These are phyloP conservation scores for Coprinopsis cinerea DNA, from an alignment of 768 basidiomycete species.

Conservation along the genomic window DNA sequence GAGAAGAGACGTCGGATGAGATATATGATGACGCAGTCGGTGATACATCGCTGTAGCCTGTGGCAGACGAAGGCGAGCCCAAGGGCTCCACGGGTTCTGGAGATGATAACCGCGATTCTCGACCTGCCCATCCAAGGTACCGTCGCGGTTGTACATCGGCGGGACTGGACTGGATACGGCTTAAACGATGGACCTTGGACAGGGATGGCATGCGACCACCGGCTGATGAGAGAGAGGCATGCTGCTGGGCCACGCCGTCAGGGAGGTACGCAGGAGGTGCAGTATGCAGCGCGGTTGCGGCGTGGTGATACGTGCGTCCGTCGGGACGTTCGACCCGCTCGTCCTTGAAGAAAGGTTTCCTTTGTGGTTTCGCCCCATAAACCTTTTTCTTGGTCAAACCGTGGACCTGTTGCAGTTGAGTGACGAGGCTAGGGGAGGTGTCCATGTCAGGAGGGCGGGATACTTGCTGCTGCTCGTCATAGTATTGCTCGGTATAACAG, in stretches of 20 bases:
- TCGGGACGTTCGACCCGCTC: conserved; percentile 28
- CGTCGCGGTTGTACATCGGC: conserved; percentile 6
- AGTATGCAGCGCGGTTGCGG: not conserved
- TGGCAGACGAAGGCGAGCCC: not conserved
- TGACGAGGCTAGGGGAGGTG: conserved; percentile 47
- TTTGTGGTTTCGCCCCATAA: conserved; percentile 45
- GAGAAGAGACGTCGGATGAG: not conserved
- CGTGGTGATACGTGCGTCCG: not conserved
- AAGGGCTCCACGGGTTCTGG: conserved; percentile 2
- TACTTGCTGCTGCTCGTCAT: conserved; percentile 10
- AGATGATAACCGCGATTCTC: conserved; percentile 3
- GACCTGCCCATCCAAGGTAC: not conserved
- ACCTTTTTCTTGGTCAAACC: conserved; percentile 68
- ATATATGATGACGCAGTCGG: not conserved
- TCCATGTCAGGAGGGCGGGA: conserved; percentile 9
- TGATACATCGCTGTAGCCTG: not conserved
- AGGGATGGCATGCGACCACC: conserved; percentile 5
- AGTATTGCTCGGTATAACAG: conserved; percentile 14
- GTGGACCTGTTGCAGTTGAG: conserved; percentile 59
- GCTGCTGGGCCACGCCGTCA: not conserved
- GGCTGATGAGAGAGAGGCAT: not conserved
- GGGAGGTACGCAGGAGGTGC: not conserved
- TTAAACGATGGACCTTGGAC: conserved; percentile 4
- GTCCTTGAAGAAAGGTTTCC: conserved; percentile 50
- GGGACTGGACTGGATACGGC: conserved; percentile 4